Evolutionary conservation across 164 flowering plant genomes (phyloP), one percentile per base, ranked within the genome.

Genomic region (Stephania cephalantha): DNA sequence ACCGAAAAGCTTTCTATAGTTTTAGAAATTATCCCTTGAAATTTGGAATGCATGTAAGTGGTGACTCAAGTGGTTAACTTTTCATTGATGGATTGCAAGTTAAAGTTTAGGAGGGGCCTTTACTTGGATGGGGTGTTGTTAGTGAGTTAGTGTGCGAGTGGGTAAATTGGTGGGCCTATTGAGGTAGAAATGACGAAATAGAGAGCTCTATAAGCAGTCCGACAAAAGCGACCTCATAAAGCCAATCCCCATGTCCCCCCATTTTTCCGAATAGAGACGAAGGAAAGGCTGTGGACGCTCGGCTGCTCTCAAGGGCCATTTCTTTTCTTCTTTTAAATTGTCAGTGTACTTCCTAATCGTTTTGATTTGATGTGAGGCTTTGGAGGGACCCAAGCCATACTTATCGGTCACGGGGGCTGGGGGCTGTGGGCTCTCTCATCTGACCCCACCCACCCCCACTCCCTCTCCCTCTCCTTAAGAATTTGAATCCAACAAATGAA

Each of bases 341-440:
- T 50, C 11, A 15, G 55, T 15, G 15, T 50, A 11, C 15, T 48
- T 58, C 64, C 5, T 18, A 58, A 15, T 58, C 20, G n/a, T 15
- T 55, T 55, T 55, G 63, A 55, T 58, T 58, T 58, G 64, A 58
- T 58, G 64, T 15, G 64, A 58, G 20, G n/a, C 64, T 58, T 58
- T 58, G 5, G 64, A 15, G n/a, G 64, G 64, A n/a, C 5, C 64
- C 55, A 18, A 58, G 13, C 64, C 7, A 18, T 58, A n/a, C 17
- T n/a, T 58, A 15, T 58, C 64, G 6, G n/a, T 58, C 64, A 58
- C 64, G 64, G 64, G 55, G 42, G 20, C 20, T 18, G 64, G 64
- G 55, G 42, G 20, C 20, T 18, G 64, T 58, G 64, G 64, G n/a
- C 64, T 13, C 55, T 50, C 9, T 13, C 55, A 9, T 50, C 12